Conservation (phyloP, 805 yeast species). For the Metschnikowia kofuensis region DNA sequence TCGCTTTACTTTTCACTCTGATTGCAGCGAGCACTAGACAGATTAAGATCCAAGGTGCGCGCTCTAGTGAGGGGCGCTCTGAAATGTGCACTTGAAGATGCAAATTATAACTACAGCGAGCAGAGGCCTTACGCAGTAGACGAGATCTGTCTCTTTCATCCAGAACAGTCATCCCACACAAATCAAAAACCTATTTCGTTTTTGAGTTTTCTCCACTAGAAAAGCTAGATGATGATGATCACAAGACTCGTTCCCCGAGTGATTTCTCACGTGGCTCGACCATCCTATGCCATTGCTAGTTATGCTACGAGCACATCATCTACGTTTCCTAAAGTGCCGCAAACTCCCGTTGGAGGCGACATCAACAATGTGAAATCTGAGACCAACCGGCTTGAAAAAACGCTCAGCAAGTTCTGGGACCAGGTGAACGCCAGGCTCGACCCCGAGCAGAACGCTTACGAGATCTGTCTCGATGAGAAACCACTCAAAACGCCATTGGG, state of each 20-base stretch:
- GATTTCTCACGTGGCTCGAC: not conserved
- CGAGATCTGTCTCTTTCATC: too few species aligned
- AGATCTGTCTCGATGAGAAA: slow-evolving; percentile 68
- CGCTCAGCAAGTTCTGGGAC: slow-evolving; percentile 79
- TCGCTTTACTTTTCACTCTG: too few species aligned
- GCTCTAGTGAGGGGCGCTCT: too few species aligned
- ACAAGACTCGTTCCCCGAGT: not conserved
- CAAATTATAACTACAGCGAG: too few species aligned
- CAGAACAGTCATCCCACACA: too few species aligned
- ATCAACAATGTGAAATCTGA: slow-evolving; percentile 50
- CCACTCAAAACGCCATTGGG: slow-evolving; percentile 86
- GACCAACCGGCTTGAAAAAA: slow-evolving; percentile 66
- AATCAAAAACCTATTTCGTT: not conserved
- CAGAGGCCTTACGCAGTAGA: too few species aligned
- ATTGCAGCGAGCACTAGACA: too few species aligned
- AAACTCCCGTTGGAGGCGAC: slow-evolving; percentile 38
- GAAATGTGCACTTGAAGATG: too few species aligned
- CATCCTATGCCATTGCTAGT: not conserved
- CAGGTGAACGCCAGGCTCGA: slow-evolving; percentile 48
- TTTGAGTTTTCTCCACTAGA: not conserved
- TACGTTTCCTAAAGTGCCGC: not conserved
- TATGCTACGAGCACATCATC: slow-evolving; percentile 6
- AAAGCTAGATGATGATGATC: not conserved
- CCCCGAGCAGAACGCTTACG: slow-evolving; percentile 32
- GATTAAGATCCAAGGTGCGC: too few species aligned